These are phyloP conservation scores for Cladophialophora bantiana DNA, from an alignment of 2,329 filamentous ascomycete species.

Conservation along the genomic window DNA sequence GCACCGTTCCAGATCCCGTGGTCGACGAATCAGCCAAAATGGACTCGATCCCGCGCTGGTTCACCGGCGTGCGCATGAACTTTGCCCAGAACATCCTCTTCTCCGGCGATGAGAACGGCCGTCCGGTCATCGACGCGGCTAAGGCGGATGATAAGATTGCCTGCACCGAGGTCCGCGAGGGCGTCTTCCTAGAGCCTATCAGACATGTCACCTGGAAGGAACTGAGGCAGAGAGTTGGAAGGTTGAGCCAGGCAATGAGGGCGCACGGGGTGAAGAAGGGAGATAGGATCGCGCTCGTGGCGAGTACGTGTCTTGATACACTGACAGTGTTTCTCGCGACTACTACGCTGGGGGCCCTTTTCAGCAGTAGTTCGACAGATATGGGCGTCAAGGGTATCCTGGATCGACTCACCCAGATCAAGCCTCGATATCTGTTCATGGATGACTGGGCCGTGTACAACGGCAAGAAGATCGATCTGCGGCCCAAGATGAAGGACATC, in stretches of 20 bases:
- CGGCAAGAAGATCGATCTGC: conserved; percentile 74
- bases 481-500: conserved; percentile 73
- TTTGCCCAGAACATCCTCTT: conserved; percentile 83
- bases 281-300: conserved; percentile 77
- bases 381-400: conserved; percentile 82
- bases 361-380: conserved; percentile 79
- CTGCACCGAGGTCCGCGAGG: conserved; percentile 67
- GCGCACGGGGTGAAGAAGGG: conserved; percentile 71
- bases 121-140: conserved; percentile 48
- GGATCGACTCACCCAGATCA: conserved; percentile 75
- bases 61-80: conserved; percentile 74
- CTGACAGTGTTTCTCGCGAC: conserved; percentile 74
- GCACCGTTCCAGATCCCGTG: conserved; percentile 56
- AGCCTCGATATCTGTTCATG: conserved; percentile 81
- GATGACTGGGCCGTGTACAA: conserved; percentile 84
- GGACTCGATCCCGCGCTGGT: conserved; percentile 76
- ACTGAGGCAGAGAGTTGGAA: conserved; percentile 65
- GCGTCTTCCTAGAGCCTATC: conserved; percentile 43
- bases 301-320: conserved; percentile 77
- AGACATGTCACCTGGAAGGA: conserved; percentile 71
- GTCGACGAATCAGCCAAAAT: conserved; percentile 76
- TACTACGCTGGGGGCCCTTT: conserved; percentile 74
- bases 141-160: conserved; percentile 78
- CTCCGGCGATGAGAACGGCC: conserved; percentile 50
- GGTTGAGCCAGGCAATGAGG: conserved; percentile 71